Evolutionary conservation across 768 basidiomycete genomes (phyloP).

Genomic region (Lentinula guzmanii): DNA sequence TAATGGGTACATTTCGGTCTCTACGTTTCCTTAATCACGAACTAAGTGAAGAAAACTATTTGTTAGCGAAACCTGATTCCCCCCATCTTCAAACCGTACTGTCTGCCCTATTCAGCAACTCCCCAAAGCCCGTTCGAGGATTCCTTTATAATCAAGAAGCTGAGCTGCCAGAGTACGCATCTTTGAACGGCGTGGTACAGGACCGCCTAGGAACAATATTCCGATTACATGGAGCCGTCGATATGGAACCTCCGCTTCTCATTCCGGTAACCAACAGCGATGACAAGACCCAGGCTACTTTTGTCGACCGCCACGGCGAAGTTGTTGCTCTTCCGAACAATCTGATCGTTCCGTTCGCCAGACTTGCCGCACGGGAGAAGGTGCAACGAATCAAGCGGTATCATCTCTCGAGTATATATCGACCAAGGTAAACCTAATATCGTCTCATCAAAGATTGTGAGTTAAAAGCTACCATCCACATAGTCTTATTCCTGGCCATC

Average conservation of each 20-base stretch:
- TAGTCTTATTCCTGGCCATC: constrained; percentile 68
- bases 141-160: constrained; percentile 67
- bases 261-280: constrained; percentile 57
- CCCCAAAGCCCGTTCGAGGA: constrained; percentile 54
- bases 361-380: constrained; percentile 65
- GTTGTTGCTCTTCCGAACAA: constrained; percentile 69
- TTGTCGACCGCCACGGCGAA: constrained; percentile 79
- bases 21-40: neutral
- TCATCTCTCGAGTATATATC: constrained; percentile 69
- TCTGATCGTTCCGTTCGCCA: constrained; percentile 72
- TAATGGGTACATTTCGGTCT: constrained; percentile 53
- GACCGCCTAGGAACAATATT: constrained; percentile 76
- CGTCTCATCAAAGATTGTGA: neutral
- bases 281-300: constrained; percentile 58
- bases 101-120: constrained; percentile 71
- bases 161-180: constrained; percentile 62
- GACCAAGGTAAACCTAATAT: constrained; percentile 45
- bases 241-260: constrained; percentile 80
- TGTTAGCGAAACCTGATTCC: constrained; percentile 69
- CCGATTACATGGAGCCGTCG: constrained; percentile 84
- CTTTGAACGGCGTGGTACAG: constrained; percentile 68
- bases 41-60: neutral
- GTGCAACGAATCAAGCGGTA: constrained; percentile 76
- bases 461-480: neutral
- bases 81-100: constrained; percentile 77